Conservation (phyloP, 176 grass and related monocot species). For the Elaeis guineensis region DNA sequence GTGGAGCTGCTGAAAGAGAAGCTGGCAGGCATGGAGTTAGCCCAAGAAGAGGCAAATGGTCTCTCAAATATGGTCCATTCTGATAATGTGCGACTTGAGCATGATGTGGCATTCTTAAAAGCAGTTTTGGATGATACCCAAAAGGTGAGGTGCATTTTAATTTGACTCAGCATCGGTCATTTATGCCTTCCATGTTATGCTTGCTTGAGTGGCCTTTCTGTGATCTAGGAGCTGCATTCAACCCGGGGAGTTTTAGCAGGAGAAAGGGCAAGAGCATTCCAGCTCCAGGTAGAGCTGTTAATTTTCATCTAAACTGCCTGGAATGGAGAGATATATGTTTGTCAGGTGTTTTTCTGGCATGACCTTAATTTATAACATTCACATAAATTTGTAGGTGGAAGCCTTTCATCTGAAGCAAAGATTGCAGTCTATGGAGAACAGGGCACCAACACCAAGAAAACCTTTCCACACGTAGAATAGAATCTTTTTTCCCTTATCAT, state of each 20-base stretch:
- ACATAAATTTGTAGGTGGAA: constrained; percentile 52
- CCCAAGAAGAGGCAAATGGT: constrained; percentile 77
- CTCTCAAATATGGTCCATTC: constrained; percentile 69
- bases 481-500: no score
- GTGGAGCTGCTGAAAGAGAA: constrained; percentile 64
- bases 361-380: background rate
- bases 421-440: constrained; percentile 61
- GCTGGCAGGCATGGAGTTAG: constrained; percentile 57
- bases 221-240: constrained; percentile 56
- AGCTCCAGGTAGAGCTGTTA: constrained; percentile 57
- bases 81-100: constrained; percentile 86
- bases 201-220: background rate
- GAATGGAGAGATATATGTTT: background rate
- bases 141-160: constrained; percentile 38
- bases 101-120: constrained; percentile 88
- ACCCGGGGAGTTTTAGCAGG: constrained; percentile 71
- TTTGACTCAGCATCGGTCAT: no score
- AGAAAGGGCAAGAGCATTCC: constrained; percentile 63
- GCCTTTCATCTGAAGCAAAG: constrained; percentile 83
- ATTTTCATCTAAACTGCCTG: background rate
- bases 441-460: constrained; percentile 70
- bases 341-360: no score
- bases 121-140: constrained; percentile 79
- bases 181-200: background rate
- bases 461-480: constrained; percentile 31